Conservation (phyloP, 2,329 filamentous ascomycete genomes). For the Verticillium alfalfae region DNA sequence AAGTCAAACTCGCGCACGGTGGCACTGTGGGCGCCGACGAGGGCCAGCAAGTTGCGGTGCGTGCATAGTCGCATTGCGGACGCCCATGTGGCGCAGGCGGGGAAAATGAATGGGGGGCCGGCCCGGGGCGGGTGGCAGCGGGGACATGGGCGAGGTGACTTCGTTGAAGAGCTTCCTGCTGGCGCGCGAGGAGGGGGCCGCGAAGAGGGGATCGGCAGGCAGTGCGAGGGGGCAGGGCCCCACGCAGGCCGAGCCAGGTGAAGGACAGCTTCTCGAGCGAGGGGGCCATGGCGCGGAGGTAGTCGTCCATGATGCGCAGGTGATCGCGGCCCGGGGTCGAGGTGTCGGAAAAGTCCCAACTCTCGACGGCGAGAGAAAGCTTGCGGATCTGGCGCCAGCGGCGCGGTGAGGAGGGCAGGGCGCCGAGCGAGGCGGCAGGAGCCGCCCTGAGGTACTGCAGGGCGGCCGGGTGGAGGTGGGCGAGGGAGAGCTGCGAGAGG, state of each 20-base stretch:
- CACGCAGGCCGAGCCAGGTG: conserved; percentile 68
- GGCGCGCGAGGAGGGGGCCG: conserved; percentile 45
- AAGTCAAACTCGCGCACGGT: conserved; percentile 76
- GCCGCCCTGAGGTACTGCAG: conserved; percentile 73
- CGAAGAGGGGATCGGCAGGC: conserved; percentile 64
- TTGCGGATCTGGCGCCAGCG: conserved; percentile 75
- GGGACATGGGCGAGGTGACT: conserved; percentile 60
- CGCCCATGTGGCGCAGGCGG: conserved; percentile 59
- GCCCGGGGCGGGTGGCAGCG: conserved; percentile 45
- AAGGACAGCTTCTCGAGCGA: conserved; percentile 68
- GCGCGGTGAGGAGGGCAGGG: conserved; percentile 63
- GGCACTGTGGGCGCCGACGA: conserved; percentile 62
- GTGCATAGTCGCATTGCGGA: conserved; percentile 70
- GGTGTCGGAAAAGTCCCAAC: conserved; percentile 57
- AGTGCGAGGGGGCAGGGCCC: conserved; percentile 68
- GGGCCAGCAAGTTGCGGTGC: conserved; percentile 63
- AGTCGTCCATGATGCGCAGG: conserved; percentile 75
- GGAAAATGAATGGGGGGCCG: conserved; percentile 60
- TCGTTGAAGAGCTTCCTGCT: conserved; percentile 58
- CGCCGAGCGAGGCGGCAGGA: conserved; percentile 59
- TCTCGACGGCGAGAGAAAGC: conserved; percentile 67
- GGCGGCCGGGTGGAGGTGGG: conserved; percentile 67
- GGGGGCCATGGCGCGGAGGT: conserved; percentile 64
- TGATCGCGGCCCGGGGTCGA: conserved; percentile 58
- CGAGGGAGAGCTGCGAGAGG: conserved; percentile 66